These are phyloP conservation scores for Dendrocalamus latiflorus DNA, from an alignment of 202 grass and related monocot species.

Conservation along the genomic window DNA sequence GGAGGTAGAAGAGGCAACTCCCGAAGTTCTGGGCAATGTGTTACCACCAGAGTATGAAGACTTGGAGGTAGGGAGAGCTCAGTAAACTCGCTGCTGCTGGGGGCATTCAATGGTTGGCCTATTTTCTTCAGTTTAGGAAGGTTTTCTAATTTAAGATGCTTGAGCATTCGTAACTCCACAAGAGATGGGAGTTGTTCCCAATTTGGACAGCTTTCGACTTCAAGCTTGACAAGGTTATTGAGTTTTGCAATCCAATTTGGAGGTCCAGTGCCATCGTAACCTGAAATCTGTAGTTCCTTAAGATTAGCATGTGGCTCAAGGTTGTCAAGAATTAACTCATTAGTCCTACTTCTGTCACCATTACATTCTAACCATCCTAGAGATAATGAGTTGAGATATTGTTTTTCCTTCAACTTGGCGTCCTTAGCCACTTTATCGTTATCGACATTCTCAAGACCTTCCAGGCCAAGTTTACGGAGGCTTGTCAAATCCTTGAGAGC, in stretches of 20 bases:
- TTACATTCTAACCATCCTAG: neutral
- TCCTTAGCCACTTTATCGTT: neutral
- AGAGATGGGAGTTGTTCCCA: constrained; percentile 8
- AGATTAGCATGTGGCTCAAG: constrained; percentile 35
- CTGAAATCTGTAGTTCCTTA: neutral
- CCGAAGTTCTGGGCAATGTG: rapidly evolving
- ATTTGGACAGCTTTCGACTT: neutral
- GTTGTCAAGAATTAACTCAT: constrained; percentile 20
- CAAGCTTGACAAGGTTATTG: too few species aligned
- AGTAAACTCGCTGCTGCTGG: too few species aligned
- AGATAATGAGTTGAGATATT: neutral
- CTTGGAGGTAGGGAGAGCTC: too few species aligned
- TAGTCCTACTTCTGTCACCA: neutral
- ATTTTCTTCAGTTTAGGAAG: constrained; percentile 13
- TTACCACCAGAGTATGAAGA: rapidly evolving
- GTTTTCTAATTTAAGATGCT: rapidly evolving
- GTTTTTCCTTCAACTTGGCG: constrained; percentile 28
- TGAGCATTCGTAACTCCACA: neutral
- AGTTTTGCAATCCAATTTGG: constrained; percentile 26
- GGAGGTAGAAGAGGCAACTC: neutral
- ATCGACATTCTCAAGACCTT: constrained; percentile 36
- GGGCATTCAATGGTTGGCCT: constrained; percentile 1
- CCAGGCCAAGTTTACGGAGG: constrained; percentile 22
- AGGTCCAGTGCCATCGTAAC: neutral
- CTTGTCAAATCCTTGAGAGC: neutral